Percentiles rank a stretch among this genome's conserved stretches.
phyloP scores from a whole-genome alignment of 2,329 filamentous ascomycete species.

The Aspergillus thermomutatus region DNA sequence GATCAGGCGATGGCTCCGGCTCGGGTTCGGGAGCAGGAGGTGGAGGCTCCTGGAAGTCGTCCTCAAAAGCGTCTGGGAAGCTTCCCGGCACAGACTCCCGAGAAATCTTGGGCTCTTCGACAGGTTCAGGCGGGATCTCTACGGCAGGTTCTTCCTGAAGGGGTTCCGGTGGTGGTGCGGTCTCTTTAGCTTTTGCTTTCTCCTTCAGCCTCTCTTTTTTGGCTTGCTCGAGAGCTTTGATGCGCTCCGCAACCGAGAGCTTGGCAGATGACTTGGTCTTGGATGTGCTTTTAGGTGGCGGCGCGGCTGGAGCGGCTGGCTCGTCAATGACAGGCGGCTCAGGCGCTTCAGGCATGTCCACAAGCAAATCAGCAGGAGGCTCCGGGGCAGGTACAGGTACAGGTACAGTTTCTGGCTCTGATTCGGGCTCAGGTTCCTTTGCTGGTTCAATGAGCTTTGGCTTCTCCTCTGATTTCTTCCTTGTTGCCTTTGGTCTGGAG shows the following conservation, averaged over 20 bases:
- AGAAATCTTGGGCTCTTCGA: constrained; percentile 34
- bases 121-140: constrained; percentile 18
- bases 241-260: constrained; percentile 52
- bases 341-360: constrained; percentile 31
- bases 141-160: constrained; percentile 8
- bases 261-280: constrained; percentile 42
- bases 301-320: constrained; percentile 35
- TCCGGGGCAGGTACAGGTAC: constrained; percentile 15
- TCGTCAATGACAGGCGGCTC: constrained; percentile 39
- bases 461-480: constrained; percentile 48
- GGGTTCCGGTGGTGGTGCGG: constrained; percentile 7
- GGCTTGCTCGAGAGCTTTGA: constrained; percentile 46
- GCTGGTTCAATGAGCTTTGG: constrained; percentile 40
- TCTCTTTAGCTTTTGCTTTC: constrained; percentile 22
- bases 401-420: constrained; percentile 8
- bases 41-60: constrained; percentile 33
- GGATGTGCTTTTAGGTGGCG: constrained; percentile 40
- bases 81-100: constrained; percentile 53
- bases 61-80: constrained; percentile 54
- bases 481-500: constrained; percentile 38
- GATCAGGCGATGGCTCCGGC: constrained; percentile 16
- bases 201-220: constrained; percentile 37
- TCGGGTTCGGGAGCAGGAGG: constrained; percentile 21
- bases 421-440: constrained; percentile 17
- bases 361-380: constrained; percentile 24